Evolutionary conservation across 257 asterid species (phyloP).

Genomic region (Perilla frutescens): DNA sequence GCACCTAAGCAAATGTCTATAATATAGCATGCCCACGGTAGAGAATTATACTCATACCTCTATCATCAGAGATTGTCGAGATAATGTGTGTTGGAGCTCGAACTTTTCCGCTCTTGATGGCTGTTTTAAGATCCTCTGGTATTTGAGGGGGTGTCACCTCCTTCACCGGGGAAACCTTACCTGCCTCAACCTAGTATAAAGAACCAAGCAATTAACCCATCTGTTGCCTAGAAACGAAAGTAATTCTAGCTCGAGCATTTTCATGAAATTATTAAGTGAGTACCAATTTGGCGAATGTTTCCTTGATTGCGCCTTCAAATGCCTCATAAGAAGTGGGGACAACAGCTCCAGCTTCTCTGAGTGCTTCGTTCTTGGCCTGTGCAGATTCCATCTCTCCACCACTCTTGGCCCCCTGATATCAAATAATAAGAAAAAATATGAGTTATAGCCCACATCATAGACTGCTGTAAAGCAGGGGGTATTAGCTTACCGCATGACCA

Average conservation of each 20-base stretch:
- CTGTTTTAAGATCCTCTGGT: conserved; percentile 92
- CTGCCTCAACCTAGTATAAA: conserved; percentile 66
- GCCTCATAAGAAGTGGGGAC: conserved; percentile 99
- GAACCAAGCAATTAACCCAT: conserved; percentile 33
- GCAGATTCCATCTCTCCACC: conserved; percentile 99
- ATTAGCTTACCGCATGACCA: conserved; percentile 94
- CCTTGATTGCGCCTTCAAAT: conserved; percentile 84
- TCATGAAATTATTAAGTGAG: conserved; percentile 19
- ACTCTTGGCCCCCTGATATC: conserved; percentile 95
- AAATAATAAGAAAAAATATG: conserved; percentile 20
- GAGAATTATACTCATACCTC: conserved; percentile 57
- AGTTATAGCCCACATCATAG: conserved; percentile 28
- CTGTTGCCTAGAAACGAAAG: neutral
- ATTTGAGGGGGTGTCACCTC: conserved; percentile 94
- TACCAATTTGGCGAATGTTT: conserved; percentile 81
- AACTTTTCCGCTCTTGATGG: conserved; percentile 97
- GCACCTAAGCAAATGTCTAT: conserved; percentile 18
- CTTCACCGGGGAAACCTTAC: conserved; percentile 77
- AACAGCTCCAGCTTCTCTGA: conserved; percentile 90
- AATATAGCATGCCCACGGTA: neutral
- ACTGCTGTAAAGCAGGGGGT: conserved; percentile 6
- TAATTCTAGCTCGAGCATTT: conserved; percentile 12
- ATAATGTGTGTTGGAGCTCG: conserved; percentile 99
- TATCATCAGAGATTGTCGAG: conserved; percentile 97
- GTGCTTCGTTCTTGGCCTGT: conserved; percentile 97